These are phyloP conservation scores for Hanseniaspora gamundiae DNA, from an alignment of 1,139 yeast genomes.

Conservation along the genomic window DNA sequence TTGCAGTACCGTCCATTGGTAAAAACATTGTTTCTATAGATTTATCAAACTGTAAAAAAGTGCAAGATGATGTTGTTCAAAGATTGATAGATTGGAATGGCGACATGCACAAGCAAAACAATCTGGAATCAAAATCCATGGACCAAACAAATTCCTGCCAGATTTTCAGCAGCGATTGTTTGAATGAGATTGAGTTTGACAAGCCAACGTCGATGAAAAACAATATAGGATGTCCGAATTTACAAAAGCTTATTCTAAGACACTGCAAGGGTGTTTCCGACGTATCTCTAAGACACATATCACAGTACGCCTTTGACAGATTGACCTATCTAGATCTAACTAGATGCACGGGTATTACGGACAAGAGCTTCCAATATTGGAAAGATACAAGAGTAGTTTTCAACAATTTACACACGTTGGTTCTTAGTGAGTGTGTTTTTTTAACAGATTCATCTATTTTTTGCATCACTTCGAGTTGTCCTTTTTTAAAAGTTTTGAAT, in stretches of 20 bases:
- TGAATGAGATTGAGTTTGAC: background rate
- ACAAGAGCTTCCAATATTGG: conserved; percentile 61
- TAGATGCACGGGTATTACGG: conserved; percentile 68
- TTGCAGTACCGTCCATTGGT: conserved; percentile 56
- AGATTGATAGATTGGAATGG: conserved; percentile 47
- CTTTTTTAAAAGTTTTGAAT: conserved; percentile 42
- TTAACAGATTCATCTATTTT: conserved; percentile 54
- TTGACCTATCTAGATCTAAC: conserved; percentile 50
- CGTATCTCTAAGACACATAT: conserved; percentile 49
- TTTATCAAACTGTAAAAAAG: conserved; percentile 61
- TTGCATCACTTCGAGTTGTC: conserved; percentile 50
- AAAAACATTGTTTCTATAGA: conserved; percentile 46
- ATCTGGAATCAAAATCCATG: conserved; percentile 4
- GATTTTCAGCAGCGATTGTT: background rate
- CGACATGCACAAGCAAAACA: background rate
- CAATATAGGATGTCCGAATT: conserved; percentile 44
- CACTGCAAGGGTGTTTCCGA: conserved; percentile 70
- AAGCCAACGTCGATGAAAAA: conserved; percentile 4
- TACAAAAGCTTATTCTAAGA: conserved; percentile 44
- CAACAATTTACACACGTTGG: conserved; percentile 36
- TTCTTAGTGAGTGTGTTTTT: conserved; percentile 62
- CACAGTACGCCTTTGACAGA: conserved; percentile 43
- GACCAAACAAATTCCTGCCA: conserved; percentile 11
- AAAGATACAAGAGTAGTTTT: conserved; percentile 21
- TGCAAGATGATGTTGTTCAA: conserved; percentile 57